A percentile compares a stretch with the other conserved stretches of the same genome.
These are phyloP conservation scores for Dipodascus albidus DNA, from an alignment of 805 yeast genomes.

Conservation along the genomic window DNA sequence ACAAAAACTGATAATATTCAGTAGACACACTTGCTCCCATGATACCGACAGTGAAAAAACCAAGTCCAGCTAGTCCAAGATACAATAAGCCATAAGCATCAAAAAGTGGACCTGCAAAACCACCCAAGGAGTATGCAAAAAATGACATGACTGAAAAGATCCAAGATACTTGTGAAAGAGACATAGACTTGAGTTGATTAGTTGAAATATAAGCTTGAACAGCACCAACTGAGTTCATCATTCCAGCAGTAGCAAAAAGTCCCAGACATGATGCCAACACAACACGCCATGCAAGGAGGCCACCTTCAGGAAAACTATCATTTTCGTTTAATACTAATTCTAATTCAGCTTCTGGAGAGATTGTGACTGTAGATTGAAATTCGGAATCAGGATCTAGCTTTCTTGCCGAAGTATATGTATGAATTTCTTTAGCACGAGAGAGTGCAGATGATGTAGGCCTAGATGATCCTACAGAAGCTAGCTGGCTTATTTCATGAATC, in stretches of 20 bases:
- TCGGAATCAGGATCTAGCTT: too few species aligned
- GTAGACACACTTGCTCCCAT: slow-evolving; percentile 45
- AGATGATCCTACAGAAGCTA: too few species aligned
- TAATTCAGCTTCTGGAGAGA: background rate
- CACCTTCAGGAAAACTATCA: background rate
- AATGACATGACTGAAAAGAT: slow-evolving; percentile 47
- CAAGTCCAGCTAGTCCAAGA: slow-evolving; percentile 35
- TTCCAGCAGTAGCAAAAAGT: slow-evolving; percentile 41
- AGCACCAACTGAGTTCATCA: slow-evolving; percentile 49
- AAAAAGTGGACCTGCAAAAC: slow-evolving; percentile 47
- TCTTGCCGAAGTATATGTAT: too few species aligned
- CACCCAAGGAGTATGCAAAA: slow-evolving; percentile 36
- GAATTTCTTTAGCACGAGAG: too few species aligned
- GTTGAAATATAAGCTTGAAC: slow-evolving; percentile 46
- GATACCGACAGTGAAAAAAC: slow-evolving; percentile 39
- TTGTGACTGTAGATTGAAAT: background rate
- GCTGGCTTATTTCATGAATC: too few species aligned
- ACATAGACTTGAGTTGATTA: slow-evolving; percentile 38
- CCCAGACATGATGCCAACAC: slow-evolving; percentile 51
- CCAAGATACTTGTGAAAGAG: slow-evolving; percentile 47
- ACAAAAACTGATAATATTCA: slow-evolving; percentile 46
- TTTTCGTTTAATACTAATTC: background rate
- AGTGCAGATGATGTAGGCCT: too few species aligned
- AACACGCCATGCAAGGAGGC: slow-evolving; percentile 37
- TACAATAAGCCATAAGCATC: slow-evolving; percentile 45